These are phyloP conservation scores for Penicillium goetzii DNA, from an alignment of 495 filamentous ascomycete species.

Conservation along the genomic window DNA sequence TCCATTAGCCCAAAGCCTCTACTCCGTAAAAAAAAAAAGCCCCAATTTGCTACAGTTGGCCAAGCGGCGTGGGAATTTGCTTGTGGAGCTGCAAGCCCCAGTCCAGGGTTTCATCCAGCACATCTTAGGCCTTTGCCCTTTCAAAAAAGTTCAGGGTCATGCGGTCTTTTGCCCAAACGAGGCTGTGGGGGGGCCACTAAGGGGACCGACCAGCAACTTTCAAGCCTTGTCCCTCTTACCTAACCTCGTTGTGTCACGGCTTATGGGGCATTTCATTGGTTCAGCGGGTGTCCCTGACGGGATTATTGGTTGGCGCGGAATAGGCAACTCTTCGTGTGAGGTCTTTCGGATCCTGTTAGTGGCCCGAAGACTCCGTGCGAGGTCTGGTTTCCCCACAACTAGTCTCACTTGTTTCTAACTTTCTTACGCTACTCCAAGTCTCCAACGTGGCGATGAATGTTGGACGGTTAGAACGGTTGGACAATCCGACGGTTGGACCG, in stretches of 20 bases:
- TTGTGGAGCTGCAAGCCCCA: constrained; percentile 18
- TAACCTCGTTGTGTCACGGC: constrained; percentile 3
- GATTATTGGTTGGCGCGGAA: constrained; percentile 1
- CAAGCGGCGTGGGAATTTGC: constrained; percentile 6
- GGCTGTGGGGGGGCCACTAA: constrained; percentile 12
- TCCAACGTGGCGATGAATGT: constrained; percentile 15
- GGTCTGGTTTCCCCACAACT: constrained; percentile 1
- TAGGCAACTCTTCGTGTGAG: constrained; percentile 11
- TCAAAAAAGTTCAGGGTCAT: constrained; percentile 18
- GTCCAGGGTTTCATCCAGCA: constrained; percentile 24
- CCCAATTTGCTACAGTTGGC: neutral
- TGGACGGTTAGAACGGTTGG: neutral
- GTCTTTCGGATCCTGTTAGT: neutral
- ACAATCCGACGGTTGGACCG: neutral
- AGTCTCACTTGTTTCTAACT: constrained; percentile 14
- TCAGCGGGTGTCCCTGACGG: constrained; percentile 5
- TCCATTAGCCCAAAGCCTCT: neutral
- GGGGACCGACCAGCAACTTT: neutral
- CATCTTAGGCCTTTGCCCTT: constrained; percentile 8
- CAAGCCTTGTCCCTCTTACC: constrained; percentile 5
- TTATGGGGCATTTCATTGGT: neutral
- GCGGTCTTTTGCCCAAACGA: constrained; percentile 26
- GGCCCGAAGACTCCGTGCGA: constrained; percentile 13
- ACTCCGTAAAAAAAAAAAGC: neutral
- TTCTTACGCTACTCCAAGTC: constrained; percentile 6